These are phyloP conservation scores for Cornus controversa DNA, from an alignment of 148 eudicot species.

Conservation along the genomic window DNA sequence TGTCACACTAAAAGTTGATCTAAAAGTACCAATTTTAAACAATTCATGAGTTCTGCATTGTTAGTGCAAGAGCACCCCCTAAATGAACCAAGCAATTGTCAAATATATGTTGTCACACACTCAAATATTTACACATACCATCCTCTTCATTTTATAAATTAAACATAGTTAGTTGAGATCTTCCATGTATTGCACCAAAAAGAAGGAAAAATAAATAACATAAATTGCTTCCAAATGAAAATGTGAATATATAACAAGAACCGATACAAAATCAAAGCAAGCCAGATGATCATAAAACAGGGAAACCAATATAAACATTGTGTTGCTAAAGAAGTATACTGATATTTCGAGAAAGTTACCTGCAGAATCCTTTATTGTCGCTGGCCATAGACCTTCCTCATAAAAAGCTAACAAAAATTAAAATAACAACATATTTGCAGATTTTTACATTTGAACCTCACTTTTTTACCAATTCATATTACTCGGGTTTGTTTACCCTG, in stretches of 20 bases:
- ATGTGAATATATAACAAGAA: neutral
- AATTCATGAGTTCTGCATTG: neutral
- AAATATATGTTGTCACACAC: neutral
- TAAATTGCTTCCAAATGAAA: neutral
- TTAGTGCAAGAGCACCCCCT: neutral
- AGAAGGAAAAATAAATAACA: neutral
- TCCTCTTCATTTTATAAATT: neutral
- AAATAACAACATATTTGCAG: neutral
- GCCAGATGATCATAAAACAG: conserved; percentile 3
- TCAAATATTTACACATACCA: neutral
- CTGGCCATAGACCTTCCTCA: neutral
- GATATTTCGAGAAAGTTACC: conserved; percentile 11
- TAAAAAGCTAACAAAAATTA: neutral
- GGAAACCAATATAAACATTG: conserved; percentile 6
- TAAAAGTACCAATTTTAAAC: neutral
- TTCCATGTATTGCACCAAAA: neutral
- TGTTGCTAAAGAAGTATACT: neutral
- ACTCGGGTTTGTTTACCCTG: conserved; percentile 23
- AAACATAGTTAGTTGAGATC: neutral
- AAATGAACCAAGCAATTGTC: neutral
- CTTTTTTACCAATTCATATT: neutral
- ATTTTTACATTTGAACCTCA: neutral
- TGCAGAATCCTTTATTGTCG: neutral
- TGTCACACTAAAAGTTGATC: neutral
- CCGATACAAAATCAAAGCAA: conserved; percentile 3